Conservation (phyloP, 2,329 filamentous ascomycete species). For the Lachnellula willkommii region DNA sequence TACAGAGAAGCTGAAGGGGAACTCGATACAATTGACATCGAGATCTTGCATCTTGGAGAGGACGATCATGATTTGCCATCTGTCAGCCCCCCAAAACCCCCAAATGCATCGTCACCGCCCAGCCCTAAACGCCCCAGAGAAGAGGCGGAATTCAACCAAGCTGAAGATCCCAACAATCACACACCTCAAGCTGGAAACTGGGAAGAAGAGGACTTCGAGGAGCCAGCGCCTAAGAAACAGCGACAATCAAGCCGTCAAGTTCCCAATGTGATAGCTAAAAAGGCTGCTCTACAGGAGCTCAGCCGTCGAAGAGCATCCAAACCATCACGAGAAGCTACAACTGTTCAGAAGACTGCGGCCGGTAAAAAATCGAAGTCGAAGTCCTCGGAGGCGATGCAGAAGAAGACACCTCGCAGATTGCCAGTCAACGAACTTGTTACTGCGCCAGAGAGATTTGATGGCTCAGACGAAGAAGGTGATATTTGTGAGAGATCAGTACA, state of each 20-base stretch:
- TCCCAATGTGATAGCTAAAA: slow-evolving; percentile 1
- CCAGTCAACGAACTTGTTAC: slow-evolving; percentile 18
- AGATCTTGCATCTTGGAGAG: neutral
- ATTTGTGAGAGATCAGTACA: slow-evolving; percentile 1
- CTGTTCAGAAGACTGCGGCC: neutral
- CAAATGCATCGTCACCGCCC: neutral
- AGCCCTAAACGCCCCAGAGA: neutral
- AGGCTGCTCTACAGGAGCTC: slow-evolving; percentile 1
- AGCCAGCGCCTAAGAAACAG: slow-evolving; percentile 3
- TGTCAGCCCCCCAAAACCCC: neutral
- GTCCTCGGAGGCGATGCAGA: neutral
- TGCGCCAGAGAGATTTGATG: slow-evolving; percentile 7
- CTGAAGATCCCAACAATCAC: neutral
- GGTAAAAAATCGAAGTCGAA: slow-evolving; percentile 1
- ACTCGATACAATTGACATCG: neutral
- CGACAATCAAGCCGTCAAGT: neutral
- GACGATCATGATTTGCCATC: neutral
- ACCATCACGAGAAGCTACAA: neutral
- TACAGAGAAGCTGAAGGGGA: neutral
- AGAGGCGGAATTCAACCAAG: neutral
- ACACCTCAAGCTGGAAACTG: neutral
- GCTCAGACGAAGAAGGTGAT: slow-evolving; percentile 4
- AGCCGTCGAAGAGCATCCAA: slow-evolving; percentile 1
- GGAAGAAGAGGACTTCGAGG: neutral
- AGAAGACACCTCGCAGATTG: slow-evolving; percentile 15